Percentiles rank a stretch among this genome's conserved stretches.
These are phyloP conservation scores for Eragrostis curvula DNA, from an alignment of 176 grass and related monocot genomes.

Conservation along the genomic window DNA sequence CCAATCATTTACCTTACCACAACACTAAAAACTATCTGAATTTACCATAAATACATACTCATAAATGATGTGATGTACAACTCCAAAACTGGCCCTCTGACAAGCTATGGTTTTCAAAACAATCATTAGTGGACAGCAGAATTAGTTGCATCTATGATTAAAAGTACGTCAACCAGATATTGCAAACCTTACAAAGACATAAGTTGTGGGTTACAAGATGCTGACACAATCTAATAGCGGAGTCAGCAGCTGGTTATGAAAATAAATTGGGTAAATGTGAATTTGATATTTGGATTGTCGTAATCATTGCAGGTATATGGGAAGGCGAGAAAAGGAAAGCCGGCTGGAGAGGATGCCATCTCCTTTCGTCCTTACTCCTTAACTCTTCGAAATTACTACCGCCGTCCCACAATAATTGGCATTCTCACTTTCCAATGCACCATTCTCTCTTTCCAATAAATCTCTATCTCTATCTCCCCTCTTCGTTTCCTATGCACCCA, in stretches of 20 bases:
- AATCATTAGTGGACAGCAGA: neutral
- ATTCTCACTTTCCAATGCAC: too few relatives aligned
- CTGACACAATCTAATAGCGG: neutral
- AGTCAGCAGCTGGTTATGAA: neutral
- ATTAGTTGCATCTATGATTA: neutral
- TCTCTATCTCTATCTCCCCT: too few relatives aligned
- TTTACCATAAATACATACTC: neutral
- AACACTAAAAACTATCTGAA: neutral
- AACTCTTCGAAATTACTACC: neutral
- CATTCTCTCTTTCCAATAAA: too few relatives aligned
- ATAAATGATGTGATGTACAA: neutral
- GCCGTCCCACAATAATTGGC: too few relatives aligned
- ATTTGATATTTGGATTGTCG: neutral
- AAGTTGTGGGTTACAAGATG: slow-evolving; percentile 2
- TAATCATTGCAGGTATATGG: neutral
- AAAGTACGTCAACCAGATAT: neutral
- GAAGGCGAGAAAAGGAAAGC: neutral
- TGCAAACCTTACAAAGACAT: slow-evolving; percentile 10
- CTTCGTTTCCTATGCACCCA: too few relatives aligned
- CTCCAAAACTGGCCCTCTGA: neutral
- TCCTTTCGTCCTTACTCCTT: neutral
- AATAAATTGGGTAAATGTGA: slow-evolving; percentile 3
- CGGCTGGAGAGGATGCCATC: neutral
- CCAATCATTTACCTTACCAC: neutral
- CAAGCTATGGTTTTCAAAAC: neutral